Evolutionary conservation across 768 basidiomycete genomes (phyloP).

Genomic region (Podaxis sp.): DNA sequence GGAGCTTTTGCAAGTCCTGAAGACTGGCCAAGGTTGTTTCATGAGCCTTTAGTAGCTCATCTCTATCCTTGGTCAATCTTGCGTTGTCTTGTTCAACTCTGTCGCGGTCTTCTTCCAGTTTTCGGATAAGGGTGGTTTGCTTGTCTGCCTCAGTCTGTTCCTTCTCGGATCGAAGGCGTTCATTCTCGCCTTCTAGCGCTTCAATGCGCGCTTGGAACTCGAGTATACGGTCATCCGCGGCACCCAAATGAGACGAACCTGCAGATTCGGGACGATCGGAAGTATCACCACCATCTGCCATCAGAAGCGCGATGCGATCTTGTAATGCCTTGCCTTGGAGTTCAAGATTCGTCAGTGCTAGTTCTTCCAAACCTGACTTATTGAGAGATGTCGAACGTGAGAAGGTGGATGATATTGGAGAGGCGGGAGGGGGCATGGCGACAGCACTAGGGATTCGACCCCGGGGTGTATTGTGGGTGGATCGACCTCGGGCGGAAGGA

Average conservation of each 20-base stretch:
- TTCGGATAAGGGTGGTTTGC: not conserved
- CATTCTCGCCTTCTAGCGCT: slow-evolving; percentile 70
- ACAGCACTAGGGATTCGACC: slow-evolving; percentile 69
- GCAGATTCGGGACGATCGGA: slow-evolving; percentile 40
- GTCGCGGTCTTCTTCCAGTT: slow-evolving; percentile 2
- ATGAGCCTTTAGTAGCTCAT: slow-evolving; percentile 10
- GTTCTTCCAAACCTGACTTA: slow-evolving; percentile 27
- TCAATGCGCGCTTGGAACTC: slow-evolving; percentile 52
- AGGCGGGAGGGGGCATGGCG: slow-evolving; percentile 81
- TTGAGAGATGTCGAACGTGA: slow-evolving; percentile 24
- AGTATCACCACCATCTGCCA: slow-evolving; percentile 23
- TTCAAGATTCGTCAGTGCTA: slow-evolving; percentile 32
- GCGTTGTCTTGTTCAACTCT: not conserved
- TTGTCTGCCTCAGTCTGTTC: slow-evolving; percentile 33
- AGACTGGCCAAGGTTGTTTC: slow-evolving; percentile 8
- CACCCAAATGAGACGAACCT: slow-evolving; percentile 33
- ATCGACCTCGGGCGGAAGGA: slow-evolving; percentile 33
- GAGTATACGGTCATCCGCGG: slow-evolving; percentile 38
- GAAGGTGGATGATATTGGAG: slow-evolving; percentile 38
- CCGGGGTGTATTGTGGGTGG: slow-evolving; percentile 57
- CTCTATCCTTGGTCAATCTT: slow-evolving; percentile 11
- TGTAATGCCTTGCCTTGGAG: slow-evolving; percentile 42
- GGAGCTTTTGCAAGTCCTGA: slow-evolving; percentile 1
- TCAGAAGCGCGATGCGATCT: slow-evolving; percentile 47
- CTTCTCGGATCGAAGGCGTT: slow-evolving; percentile 46